Percentiles rank a stretch among this genome's conserved stretches.
Conservation (phyloP, 2,329 filamentous ascomycete genomes). For the Pseudovirgaria hyperparasitica region DNA sequence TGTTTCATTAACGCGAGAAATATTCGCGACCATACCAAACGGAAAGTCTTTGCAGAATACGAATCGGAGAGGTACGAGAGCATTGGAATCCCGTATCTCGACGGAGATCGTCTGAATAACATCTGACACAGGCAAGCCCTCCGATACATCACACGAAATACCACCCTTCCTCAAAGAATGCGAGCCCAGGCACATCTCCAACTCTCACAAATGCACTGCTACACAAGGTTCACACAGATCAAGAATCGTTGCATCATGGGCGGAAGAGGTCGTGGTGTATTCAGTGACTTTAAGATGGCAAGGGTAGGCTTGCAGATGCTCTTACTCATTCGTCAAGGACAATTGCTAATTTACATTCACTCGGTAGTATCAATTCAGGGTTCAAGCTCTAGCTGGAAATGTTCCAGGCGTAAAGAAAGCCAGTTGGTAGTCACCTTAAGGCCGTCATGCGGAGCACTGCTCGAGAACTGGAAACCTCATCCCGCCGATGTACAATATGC, state of each 20-base stretch:
- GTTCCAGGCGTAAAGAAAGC: slow-evolving; percentile 91
- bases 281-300: slow-evolving; percentile 84
- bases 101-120: slow-evolving; percentile 2
- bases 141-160: slow-evolving; percentile 83
- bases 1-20: slow-evolving; percentile 77
- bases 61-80: slow-evolving; percentile 70
- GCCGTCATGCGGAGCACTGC: no score
- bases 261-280: slow-evolving; percentile 80
- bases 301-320: slow-evolving; percentile 49
- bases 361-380: slow-evolving; percentile 75
- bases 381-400: slow-evolving; percentile 74
- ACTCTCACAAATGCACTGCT: slow-evolving; percentile 88
- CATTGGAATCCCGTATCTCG: background rate
- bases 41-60: slow-evolving; percentile 75
- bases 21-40: slow-evolving; percentile 93
- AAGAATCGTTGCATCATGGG: slow-evolving; percentile 86
- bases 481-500: background rate
- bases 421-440: slow-evolving; percentile 88
- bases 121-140: slow-evolving; percentile 55
- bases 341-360: background rate
- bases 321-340: background rate
- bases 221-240: slow-evolving; percentile 87
- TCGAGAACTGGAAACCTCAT: background rate
- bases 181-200: slow-evolving; percentile 89
- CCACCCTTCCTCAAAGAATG: slow-evolving; percentile 64